These are phyloP conservation scores for Elsinoe necatrix DNA, from an alignment of 2,329 filamentous ascomycete species.

Conservation along the genomic window DNA sequence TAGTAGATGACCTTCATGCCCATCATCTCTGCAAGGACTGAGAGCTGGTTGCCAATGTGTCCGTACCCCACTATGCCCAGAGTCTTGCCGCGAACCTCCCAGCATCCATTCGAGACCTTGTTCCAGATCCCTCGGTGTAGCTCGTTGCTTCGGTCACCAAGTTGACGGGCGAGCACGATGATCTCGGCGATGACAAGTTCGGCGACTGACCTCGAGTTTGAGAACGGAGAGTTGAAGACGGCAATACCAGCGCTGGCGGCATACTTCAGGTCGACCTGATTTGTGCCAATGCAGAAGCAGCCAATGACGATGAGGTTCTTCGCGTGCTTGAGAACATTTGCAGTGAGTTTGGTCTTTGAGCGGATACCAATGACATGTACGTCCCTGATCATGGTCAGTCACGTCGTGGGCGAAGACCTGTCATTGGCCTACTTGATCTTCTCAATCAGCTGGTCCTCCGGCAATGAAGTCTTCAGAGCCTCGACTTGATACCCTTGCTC, in stretches of 20 bases:
- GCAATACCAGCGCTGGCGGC: conserved; percentile 81
- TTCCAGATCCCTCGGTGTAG: conserved; percentile 95
- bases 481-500: conserved; percentile 95
- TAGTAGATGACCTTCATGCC: conserved; percentile 98
- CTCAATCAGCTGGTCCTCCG: conserved; percentile 88
- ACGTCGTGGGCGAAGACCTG: neutral
- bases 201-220: conserved; percentile 92
- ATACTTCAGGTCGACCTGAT: conserved; percentile 81
- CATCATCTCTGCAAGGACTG: conserved; percentile 92
- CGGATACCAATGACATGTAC: conserved; percentile 97
- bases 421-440: conserved; percentile 65
- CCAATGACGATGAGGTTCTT: conserved; percentile 93
- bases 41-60: conserved; percentile 93
- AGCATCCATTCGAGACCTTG: conserved; percentile 93
- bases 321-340: conserved; percentile 74
- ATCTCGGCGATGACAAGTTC: conserved; percentile 94
- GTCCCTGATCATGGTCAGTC: conserved; percentile 48
- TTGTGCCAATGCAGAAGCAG: conserved; percentile 98
- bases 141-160: conserved; percentile 87
- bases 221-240: conserved; percentile 98
- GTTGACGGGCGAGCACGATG: conserved; percentile 80
- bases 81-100: conserved; percentile 97
- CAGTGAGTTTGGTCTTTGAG: conserved; percentile 91
- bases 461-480: conserved; percentile 75
- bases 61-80: conserved; percentile 94